Evolutionary conservation across 176 grass and related monocot species (phyloP).

Genomic region (Hsuehochloa calcarea): DNA sequence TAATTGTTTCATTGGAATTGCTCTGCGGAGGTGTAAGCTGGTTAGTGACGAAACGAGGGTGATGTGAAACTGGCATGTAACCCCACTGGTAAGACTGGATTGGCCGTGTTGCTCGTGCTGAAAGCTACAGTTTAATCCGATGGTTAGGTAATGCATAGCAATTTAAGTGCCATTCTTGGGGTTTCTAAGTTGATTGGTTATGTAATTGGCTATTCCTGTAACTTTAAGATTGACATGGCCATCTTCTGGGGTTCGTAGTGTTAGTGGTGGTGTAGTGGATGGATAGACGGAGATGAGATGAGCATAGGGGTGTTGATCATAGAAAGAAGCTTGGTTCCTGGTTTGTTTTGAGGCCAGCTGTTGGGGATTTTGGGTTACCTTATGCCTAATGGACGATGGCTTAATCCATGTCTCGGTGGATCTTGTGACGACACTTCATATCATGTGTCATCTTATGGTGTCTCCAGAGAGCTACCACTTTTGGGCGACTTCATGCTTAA

Average conservation of each 20-base stretch:
- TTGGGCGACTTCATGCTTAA: not conserved
- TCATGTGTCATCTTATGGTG: not conserved
- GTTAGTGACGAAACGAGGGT: not conserved
- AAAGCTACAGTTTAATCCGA: not conserved
- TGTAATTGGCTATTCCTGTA: not conserved
- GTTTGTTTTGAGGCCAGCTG: not conserved
- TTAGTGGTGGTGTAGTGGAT: not conserved
- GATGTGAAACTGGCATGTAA: not conserved
- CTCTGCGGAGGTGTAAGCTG: too few relatives aligned
- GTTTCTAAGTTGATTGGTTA: not conserved
- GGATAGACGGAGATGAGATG: not conserved
- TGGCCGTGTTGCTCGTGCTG: not conserved
- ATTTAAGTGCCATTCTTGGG: not conserved
- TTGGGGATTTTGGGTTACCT: not conserved
- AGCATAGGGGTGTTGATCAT: not conserved
- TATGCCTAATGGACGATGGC: not conserved
- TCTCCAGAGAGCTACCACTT: not conserved
- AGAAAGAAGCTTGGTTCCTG: not conserved
- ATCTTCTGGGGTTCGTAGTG: not conserved
- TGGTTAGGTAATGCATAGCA: not conserved
- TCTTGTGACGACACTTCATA: not conserved
- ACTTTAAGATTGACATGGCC: not conserved
- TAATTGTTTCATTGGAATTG: not conserved
- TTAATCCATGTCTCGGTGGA: not conserved
- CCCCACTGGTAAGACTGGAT: not conserved